Evolutionary conservation across 2,329 filamentous ascomycete species (phyloP).

Genomic region (Colletotrichum higginsianum): DNA sequence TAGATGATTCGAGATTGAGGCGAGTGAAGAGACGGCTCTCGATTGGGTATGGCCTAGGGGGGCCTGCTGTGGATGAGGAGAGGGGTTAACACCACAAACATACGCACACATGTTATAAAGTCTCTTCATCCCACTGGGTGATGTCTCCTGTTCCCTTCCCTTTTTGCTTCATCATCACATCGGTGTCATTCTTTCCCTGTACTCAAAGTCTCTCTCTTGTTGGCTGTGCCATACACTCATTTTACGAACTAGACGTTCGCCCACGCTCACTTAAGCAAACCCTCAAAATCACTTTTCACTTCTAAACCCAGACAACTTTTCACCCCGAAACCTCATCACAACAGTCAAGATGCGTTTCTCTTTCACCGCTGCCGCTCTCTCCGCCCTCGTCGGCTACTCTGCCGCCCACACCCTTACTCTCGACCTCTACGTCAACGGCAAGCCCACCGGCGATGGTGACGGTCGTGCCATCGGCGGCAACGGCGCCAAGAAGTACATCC

Average conservation of each 20-base stretch:
- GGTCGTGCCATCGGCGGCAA: constrained; percentile 52
- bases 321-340: neutral
- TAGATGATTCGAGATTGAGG: constrained; percentile 29
- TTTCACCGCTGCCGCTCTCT: constrained; percentile 44
- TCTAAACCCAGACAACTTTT: constrained; percentile 21
- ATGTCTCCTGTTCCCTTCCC: neutral
- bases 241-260: constrained; percentile 42
- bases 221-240: constrained; percentile 43
- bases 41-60: neutral
- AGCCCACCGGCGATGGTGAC: constrained; percentile 48
- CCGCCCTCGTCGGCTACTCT: constrained; percentile 54
- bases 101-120: constrained; percentile 30
- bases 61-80: constrained; percentile 3
- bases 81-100: neutral
- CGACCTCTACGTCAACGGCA: constrained; percentile 63
- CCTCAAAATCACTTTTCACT: constrained; percentile 31
- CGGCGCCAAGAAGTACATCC: constrained; percentile 59
- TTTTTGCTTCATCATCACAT: constrained; percentile 34
- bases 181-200: constrained; percentile 42
- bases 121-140: constrained; percentile 11
- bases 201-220: constrained; percentile 39
- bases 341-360: constrained; percentile 54
- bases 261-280: constrained; percentile 40
- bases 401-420: constrained; percentile 64
- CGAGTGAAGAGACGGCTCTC: neutral